Evolutionary conservation across 345 rosid species (phyloP).

Genomic region (Eucalyptus rudis): DNA sequence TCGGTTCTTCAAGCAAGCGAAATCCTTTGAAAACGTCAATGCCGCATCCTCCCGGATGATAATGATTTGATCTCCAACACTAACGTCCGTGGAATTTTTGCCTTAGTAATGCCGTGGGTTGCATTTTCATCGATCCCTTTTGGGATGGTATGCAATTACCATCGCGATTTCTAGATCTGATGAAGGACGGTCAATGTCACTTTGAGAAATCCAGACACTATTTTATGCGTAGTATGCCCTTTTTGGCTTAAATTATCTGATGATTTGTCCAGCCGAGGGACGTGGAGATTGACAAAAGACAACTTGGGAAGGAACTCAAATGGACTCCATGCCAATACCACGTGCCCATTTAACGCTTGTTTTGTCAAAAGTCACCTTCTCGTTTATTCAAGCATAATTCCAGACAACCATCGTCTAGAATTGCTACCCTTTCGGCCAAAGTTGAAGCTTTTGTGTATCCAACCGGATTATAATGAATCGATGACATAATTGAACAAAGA

Average conservation of each 20-base stretch:
- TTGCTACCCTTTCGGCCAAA: background rate
- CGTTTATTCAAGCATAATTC: background rate
- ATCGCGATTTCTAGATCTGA: background rate
- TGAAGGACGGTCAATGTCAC: background rate
- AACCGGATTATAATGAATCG: background rate
- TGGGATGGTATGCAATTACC: background rate
- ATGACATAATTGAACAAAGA: background rate
- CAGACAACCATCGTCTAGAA: background rate
- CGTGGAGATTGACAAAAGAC: background rate
- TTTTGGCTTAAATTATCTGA: background rate
- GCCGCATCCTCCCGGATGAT: background rate
- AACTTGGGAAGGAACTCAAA: background rate
- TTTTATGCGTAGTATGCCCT: background rate
- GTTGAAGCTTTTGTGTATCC: background rate
- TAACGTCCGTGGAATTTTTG: background rate
- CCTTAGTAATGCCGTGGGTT: background rate
- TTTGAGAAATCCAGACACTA: background rate
- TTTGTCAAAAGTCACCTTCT: background rate
- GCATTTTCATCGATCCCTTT: background rate
- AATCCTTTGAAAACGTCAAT: background rate
- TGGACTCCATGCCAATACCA: background rate
- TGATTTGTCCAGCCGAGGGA: background rate
- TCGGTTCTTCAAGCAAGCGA: background rate
- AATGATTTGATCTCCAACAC: background rate
- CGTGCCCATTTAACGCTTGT: background rate